These are phyloP conservation scores for Cadophora luteo-olivacea DNA, from an alignment of 2,329 filamentous ascomycete species.

Conservation along the genomic window DNA sequence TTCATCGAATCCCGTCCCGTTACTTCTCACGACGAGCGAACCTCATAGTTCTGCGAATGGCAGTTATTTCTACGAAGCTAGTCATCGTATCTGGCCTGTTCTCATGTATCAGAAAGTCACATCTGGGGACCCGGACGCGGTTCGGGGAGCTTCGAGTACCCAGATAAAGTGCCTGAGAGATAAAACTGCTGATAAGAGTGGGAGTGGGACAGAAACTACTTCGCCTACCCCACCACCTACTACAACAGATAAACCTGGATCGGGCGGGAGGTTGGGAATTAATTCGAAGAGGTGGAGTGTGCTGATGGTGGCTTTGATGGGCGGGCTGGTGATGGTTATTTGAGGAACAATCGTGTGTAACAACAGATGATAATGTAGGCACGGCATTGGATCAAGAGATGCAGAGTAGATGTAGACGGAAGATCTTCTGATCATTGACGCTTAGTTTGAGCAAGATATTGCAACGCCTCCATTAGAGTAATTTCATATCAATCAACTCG, in stretches of 20 bases:
- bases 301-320: not conserved
- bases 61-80: not conserved
- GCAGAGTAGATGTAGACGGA: no score
- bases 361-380: no score
- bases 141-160: not conserved
- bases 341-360: not conserved
- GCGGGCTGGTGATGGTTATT: not conserved
- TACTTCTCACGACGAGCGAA: not conserved
- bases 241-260: not conserved
- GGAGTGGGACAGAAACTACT: not conserved
- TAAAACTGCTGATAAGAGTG: not conserved
- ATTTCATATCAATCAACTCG: not conserved
- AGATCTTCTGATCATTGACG: no score
- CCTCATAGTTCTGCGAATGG: not conserved
- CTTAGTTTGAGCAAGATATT: no score
- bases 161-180: not conserved
- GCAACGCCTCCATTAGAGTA: not conserved
- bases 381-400: no score
- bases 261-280: not conserved
- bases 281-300: not conserved
- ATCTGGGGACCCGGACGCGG: not conserved
- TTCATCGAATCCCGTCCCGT: not conserved
- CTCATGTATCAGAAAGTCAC: constrained; percentile 2
- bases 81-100: constrained; percentile 7
- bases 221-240: not conserved